phyloP scores from a whole-genome alignment of 345 rosid species.

The Nasturtium officinale region DNA sequence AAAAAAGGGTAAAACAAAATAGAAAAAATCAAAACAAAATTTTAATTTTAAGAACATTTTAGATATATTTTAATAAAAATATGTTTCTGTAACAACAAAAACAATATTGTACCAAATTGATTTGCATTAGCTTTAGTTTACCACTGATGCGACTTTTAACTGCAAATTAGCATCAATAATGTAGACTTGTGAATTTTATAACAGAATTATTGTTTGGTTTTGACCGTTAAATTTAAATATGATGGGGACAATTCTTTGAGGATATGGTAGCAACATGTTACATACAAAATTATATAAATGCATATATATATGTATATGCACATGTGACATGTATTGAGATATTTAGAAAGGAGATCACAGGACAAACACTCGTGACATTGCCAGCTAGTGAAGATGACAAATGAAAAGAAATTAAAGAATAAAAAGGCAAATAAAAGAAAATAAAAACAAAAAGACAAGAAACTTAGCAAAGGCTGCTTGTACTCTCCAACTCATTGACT shows the following conservation, averaged over 20 bases:
- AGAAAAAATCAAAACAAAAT: background rate
- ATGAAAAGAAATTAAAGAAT: constrained; percentile 45
- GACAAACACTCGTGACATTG: constrained; percentile 54
- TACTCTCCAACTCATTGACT: constrained; percentile 49
- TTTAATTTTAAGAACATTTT: background rate
- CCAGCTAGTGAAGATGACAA: constrained; percentile 50
- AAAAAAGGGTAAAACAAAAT: background rate
- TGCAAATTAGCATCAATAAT: constrained; percentile 19
- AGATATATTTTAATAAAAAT: background rate
- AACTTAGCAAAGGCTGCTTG: constrained; percentile 46
- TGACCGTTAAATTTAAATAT: constrained; percentile 33
- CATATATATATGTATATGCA: constrained; percentile 11
- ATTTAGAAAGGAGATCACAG: constrained; percentile 44
- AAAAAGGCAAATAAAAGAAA: constrained; percentile 45
- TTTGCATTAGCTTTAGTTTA: background rate
- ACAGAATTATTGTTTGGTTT: constrained; percentile 28
- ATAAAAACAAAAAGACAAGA: constrained; percentile 49
- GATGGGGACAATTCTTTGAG: constrained; percentile 31
- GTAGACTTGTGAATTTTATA: constrained; percentile 29
- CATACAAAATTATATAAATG: constrained; percentile 20
- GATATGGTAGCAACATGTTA: constrained; percentile 37
- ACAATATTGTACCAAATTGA: background rate
- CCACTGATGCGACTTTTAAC: background rate
- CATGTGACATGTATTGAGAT: constrained; percentile 40
- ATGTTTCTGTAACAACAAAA: background rate